phyloP scores from a whole-genome alignment of 352 stramenopile species.

The Phytophthora chlamydospora region DNA sequence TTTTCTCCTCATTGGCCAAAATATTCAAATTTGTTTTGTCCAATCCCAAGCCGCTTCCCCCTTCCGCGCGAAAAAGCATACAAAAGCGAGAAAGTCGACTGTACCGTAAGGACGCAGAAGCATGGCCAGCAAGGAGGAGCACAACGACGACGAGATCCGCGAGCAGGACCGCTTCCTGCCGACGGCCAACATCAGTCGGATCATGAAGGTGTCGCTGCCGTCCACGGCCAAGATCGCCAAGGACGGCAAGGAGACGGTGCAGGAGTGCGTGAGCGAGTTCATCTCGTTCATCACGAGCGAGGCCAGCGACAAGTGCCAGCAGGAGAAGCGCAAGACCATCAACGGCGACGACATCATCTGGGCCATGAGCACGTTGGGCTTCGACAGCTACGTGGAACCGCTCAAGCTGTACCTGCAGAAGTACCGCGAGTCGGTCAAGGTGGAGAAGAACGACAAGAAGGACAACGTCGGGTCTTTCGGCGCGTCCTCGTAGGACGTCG shows the following conservation, averaged over 20 bases:
- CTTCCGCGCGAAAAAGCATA: constrained; percentile 24
- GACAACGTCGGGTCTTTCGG: constrained; percentile 89
- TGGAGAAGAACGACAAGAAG: constrained; percentile 93
- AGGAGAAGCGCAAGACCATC: constrained; percentile 99
- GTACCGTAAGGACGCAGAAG: constrained; percentile 20
- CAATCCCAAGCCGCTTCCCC: constrained; percentile 9
- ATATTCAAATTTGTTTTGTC: constrained; percentile 16
- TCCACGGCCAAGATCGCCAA: constrained; percentile 99
- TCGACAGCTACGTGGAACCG: constrained; percentile 99
- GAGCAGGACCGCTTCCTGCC: constrained; percentile 98
- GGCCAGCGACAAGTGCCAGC: constrained; percentile 99
- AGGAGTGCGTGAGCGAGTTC: constrained; percentile 99
- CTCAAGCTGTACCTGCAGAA: constrained; percentile 99
- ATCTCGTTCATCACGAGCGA: constrained; percentile 99
- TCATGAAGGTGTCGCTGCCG: constrained; percentile 99
- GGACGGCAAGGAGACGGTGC: constrained; percentile 99
- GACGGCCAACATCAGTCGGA: constrained; percentile 99
- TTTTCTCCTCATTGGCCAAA: constrained; percentile 6
- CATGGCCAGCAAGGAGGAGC: constrained; percentile 85
- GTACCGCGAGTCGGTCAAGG: constrained; percentile 96
- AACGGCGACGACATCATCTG: constrained; percentile 99
- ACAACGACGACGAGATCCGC: constrained; percentile 91
- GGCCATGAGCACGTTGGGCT: constrained; percentile 99
- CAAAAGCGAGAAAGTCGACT: constrained; percentile 6
- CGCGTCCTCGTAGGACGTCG: constrained; percentile 67